phyloP scores from a whole-genome alignment of 768 basidiomycete species.

The Macrolepiota fuliginosa region DNA sequence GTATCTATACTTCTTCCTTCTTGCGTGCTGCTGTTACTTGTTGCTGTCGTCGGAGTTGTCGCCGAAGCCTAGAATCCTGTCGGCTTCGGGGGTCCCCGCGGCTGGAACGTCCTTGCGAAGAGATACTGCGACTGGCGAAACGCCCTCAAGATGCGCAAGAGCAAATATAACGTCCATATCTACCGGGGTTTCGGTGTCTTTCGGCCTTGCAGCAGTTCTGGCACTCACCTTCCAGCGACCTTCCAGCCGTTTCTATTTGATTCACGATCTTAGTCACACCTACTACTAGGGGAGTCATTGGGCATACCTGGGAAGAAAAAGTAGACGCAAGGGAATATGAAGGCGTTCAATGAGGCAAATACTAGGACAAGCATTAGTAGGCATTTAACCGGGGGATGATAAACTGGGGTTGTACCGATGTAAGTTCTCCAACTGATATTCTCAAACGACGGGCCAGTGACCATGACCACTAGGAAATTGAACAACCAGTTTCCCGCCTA shows the following conservation, averaged over 20 bases:
- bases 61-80: conserved; percentile 37
- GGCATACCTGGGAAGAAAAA: conserved; percentile 47
- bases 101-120: conserved; percentile 41
- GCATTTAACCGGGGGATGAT: not conserved
- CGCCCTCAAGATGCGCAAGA: conserved; percentile 39
- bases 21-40: conserved; percentile 30
- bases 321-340: conserved; percentile 56
- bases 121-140: conserved; percentile 43
- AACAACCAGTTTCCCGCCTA: conserved; percentile 52
- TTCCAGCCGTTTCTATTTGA: conserved; percentile 49
- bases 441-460: conserved; percentile 57
- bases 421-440: conserved; percentile 60
- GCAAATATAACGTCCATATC: conserved; percentile 50
- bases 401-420: conserved; percentile 35
- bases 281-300: not conserved
- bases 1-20: not conserved
- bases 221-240: conserved; percentile 47
- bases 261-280: not conserved
- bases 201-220: not conserved
- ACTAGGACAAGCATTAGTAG: conserved; percentile 22
- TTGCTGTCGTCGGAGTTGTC: conserved; percentile 14
- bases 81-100: conserved; percentile 44
- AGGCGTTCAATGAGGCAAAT: conserved; percentile 55
- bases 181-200: conserved; percentile 9
- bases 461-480: conserved; percentile 61